Evolutionary conservation across 345 rosid genomes (phyloP), one percentile per base, ranked within the genome.

Genomic region (Sapria himalayana): DNA sequence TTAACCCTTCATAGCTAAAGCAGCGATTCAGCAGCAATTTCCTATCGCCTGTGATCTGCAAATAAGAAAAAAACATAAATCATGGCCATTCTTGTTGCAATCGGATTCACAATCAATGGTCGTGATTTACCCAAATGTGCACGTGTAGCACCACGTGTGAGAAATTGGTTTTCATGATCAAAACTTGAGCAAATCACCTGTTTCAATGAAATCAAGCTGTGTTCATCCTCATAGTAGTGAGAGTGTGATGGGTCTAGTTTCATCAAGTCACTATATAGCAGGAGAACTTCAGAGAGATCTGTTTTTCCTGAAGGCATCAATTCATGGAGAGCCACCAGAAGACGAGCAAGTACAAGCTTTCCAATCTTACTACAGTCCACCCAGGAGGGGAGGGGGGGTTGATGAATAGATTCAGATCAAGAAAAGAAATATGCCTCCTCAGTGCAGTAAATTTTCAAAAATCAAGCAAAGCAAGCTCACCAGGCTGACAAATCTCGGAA

Each of bases 281-380:
- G 57, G 36, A 81, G 78, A 52, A 78, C 69, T 66, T 71, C 63
- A 45, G 56, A 72, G 37, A 78, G 72, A 39, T 19, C 44, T 48
- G 44, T 45, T 44, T 58, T 58, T n/a, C 21, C 38, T 32, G 61
- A 46, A 39, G 47, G 45, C 29, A 27, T 15, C 59, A 66, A 56
- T 37, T 49, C 63, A 60, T 82, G 71, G 50, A 45, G 58, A 41
- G 94, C 91, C 60, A 59, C 72, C 75, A 78, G 55, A 63, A 82
- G 64, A 64, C 81, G 78, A 15, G 91, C 97, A 52, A 81, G 76
- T 7, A 81, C 74, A 58, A 86, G 82, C 70, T 86, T 86, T 46
- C 92, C 89, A 49, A 86, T 78, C 74, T 86, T 86, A 61, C 93
- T 81, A 49, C 62, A 63, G n/a, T n/a, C n/a, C n/a, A n/a, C n/a